phyloP scores from a whole-genome alignment of 257 asterid genomes.

The Solanum stenotomum region DNA sequence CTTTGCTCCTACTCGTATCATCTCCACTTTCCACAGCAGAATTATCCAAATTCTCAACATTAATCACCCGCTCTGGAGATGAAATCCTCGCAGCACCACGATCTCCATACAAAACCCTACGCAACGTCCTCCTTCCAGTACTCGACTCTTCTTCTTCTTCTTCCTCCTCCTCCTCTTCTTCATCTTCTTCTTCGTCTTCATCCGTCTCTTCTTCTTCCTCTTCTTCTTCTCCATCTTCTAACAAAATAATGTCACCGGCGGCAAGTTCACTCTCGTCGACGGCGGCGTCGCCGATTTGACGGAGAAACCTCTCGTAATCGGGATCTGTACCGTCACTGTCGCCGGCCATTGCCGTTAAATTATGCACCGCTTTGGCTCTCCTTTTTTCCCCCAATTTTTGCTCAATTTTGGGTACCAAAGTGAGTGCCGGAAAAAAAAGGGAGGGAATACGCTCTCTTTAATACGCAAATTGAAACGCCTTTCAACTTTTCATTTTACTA shows the following conservation, averaged over 20 bases:
- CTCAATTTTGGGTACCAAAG: background rate
- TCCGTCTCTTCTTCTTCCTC: background rate
- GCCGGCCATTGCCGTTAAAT: background rate
- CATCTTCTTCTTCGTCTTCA: constrained; percentile 5
- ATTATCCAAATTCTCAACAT: constrained; percentile 10
- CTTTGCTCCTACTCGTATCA: constrained; percentile 7
- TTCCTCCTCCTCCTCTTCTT: constrained; percentile 11
- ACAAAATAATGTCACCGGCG: background rate
- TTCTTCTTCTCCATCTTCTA: background rate
- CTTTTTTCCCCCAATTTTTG: background rate
- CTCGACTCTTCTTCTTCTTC: constrained; percentile 7
- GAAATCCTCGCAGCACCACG: constrained; percentile 7
- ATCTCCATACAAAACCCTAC: constrained; percentile 4
- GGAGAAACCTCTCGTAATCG: background rate
- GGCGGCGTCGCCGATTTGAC: background rate
- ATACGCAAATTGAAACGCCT: background rate
- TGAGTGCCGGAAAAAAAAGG: background rate
- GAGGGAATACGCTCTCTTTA: background rate
- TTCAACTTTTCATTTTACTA: background rate
- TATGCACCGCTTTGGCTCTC: background rate
- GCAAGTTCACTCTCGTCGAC: background rate
- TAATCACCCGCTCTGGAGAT: constrained; percentile 12
- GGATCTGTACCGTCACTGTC: background rate
- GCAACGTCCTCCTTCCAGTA: background rate
- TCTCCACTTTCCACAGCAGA: constrained; percentile 5